phyloP scores from a whole-genome alignment of 352 stramenopile species.

The Phytophthora litchii region DNA sequence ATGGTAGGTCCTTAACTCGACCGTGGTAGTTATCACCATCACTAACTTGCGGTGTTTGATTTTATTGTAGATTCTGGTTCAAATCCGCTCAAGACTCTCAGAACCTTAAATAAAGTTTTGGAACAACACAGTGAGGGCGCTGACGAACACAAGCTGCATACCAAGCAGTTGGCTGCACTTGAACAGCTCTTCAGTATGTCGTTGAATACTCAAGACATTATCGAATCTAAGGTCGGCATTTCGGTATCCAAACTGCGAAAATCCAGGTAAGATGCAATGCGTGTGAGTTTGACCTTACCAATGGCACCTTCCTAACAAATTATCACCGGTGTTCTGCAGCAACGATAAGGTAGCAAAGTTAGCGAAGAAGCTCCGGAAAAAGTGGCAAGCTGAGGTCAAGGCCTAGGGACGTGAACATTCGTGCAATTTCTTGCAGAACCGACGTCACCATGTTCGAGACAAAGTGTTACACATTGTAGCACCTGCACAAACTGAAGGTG shows the following conservation, averaged over 20 bases:
- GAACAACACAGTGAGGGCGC: constrained; percentile 46
- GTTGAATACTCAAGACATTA: constrained; percentile 75
- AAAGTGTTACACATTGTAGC: constrained; percentile 20
- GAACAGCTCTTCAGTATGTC: constrained; percentile 70
- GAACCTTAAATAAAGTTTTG: constrained; percentile 60
- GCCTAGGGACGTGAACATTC: constrained; percentile 13
- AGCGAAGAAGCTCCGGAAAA: constrained; percentile 70
- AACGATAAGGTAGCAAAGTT: constrained; percentile 65
- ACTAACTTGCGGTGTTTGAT: constrained; percentile 5
- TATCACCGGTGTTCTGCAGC: constrained; percentile 41
- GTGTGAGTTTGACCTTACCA: neutral
- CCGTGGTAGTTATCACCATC: neutral
- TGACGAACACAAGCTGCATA: constrained; percentile 40
- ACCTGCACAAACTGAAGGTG: constrained; percentile 11
- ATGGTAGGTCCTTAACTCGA: constrained; percentile 6
- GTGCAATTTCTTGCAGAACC: constrained; percentile 5
- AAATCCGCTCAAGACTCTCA: constrained; percentile 50
- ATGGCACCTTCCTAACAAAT: no score
- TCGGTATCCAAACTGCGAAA: constrained; percentile 80
- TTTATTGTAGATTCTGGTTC: constrained; percentile 28
- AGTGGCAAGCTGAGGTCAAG: constrained; percentile 72
- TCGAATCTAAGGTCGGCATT: constrained; percentile 80
- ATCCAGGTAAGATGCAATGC: constrained; percentile 45
- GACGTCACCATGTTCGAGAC: constrained; percentile 14
- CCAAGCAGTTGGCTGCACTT: constrained; percentile 48